phyloP scores from a whole-genome alignment of 441 rosid genomes.

The Breynia disticha region DNA sequence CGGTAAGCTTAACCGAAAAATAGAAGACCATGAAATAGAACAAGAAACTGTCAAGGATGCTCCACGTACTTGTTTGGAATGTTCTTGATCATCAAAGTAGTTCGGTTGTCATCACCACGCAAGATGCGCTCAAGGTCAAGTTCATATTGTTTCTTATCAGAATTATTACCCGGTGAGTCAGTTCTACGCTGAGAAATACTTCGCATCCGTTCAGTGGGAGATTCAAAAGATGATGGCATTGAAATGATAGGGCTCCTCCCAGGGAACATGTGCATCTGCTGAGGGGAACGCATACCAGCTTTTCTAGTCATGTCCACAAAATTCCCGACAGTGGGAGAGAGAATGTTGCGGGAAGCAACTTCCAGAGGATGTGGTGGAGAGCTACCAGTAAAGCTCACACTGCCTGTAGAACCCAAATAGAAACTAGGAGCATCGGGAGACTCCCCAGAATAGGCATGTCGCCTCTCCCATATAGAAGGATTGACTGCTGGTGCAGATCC shows the following conservation, averaged over 20 bases:
- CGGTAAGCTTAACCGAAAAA: neutral
- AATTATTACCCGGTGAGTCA: slow-evolving; percentile 39
- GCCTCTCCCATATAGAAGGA: slow-evolving; percentile 55
- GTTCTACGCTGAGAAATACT: slow-evolving; percentile 40
- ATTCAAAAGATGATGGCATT: slow-evolving; percentile 34
- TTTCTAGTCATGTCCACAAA: slow-evolving; percentile 32
- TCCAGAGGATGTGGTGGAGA: slow-evolving; percentile 43
- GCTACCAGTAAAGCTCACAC: slow-evolving; percentile 35
- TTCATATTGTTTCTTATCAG: slow-evolving; percentile 63
- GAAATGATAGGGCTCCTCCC: slow-evolving; percentile 46
- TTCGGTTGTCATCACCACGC: slow-evolving; percentile 56
- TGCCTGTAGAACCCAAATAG: slow-evolving; percentile 49
- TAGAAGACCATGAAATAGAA: neutral
- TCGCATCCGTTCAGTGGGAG: slow-evolving; percentile 49
- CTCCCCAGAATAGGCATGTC: slow-evolving; percentile 38
- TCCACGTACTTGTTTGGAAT: slow-evolving; percentile 70
- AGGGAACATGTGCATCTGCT: slow-evolving; percentile 38
- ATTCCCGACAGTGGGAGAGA: slow-evolving; percentile 36
- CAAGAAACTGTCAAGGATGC: neutral
- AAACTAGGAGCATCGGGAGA: slow-evolving; percentile 45
- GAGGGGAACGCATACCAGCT: slow-evolving; percentile 37
- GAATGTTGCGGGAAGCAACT: slow-evolving; percentile 32
- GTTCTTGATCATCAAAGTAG: slow-evolving; percentile 74
- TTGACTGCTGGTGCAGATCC: slow-evolving; percentile 66
- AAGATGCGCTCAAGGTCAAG: slow-evolving; percentile 57